A percentile compares a stretch with the other conserved stretches of the same genome.
Conservation (phyloP, 768 basidiomycete genomes). For the Punctularia strigosozonata region DNA sequence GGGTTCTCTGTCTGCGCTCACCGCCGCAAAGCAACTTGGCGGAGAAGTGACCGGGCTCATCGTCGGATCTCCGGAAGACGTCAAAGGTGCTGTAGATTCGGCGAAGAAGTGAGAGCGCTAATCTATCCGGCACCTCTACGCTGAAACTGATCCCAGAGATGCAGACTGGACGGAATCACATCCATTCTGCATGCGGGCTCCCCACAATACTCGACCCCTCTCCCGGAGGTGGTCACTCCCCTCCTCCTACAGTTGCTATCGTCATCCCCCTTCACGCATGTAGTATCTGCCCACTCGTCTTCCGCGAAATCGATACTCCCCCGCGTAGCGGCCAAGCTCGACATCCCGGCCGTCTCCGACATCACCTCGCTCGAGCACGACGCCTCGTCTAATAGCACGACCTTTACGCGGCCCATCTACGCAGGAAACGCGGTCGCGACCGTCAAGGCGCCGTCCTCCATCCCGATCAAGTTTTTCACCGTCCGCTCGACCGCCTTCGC, state of each 20-base stretch:
- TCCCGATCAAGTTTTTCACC: constrained; percentile 88
- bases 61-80: constrained; percentile 56
- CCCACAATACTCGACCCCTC: constrained; percentile 49
- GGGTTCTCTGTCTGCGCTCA: constrained; percentile 80
- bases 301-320: constrained; percentile 89
- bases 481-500: constrained; percentile 87
- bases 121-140: neutral
- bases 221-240: constrained; percentile 76
- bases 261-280: constrained; percentile 66
- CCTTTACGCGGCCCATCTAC: constrained; percentile 90
- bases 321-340: constrained; percentile 81
- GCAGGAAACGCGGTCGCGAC: constrained; percentile 97
- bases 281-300: constrained; percentile 87
- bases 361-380: constrained; percentile 76
- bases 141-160: constrained; percentile 5
- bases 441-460: constrained; percentile 64
- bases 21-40: constrained; percentile 79
- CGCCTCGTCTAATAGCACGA: constrained; percentile 55
- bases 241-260: constrained; percentile 68
- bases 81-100: constrained; percentile 53
- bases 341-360: constrained; percentile 86
- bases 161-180: constrained; percentile 57
- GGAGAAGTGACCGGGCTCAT: constrained; percentile 77
- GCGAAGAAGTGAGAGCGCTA: constrained; percentile 58
- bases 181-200: constrained; percentile 61